Percentiles rank a stretch among this genome's conserved stretches.
These are phyloP conservation scores for Chytriomyces sp. DNA, from an alignment of 192 early-diverging fungal genomes.

Conservation along the genomic window DNA sequence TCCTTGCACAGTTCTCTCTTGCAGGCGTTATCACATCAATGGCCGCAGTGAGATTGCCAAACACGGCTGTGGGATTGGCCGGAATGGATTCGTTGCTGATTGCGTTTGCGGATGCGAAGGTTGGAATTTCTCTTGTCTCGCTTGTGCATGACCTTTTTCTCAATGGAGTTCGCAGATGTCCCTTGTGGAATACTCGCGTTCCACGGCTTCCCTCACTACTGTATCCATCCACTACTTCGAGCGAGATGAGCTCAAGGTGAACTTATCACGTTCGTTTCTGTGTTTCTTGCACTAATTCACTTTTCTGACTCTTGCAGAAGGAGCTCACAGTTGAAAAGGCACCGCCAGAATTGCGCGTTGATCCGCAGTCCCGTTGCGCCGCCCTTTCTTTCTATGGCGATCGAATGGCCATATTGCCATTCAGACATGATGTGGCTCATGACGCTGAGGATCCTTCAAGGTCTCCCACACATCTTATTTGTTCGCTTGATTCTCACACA, in stretches of 20 bases:
- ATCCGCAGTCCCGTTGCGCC: slow-evolving; percentile 89
- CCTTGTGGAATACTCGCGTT: slow-evolving; percentile 80
- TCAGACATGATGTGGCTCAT: slow-evolving; percentile 64
- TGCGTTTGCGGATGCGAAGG: slow-evolving; percentile 85
- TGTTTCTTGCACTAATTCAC: not conserved
- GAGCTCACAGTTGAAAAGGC: slow-evolving; percentile 70
- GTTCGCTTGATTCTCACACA: not conserved
- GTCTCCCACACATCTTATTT: slow-evolving; percentile 35
- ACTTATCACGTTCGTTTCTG: not conserved
- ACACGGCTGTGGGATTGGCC: slow-evolving; percentile 57
- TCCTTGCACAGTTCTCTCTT: slow-evolving; percentile 67
- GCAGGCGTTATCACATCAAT: slow-evolving; percentile 74
- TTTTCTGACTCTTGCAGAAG: slow-evolving; percentile 46
- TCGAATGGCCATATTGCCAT: slow-evolving; percentile 87
- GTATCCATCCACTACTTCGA: slow-evolving; percentile 98
- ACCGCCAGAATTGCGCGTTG: slow-evolving; percentile 70
- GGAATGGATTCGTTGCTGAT: slow-evolving; percentile 77
- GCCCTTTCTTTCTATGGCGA: slow-evolving; percentile 87
- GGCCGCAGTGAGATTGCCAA: slow-evolving; percentile 70
- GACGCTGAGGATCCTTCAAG: slow-evolving; percentile 66
- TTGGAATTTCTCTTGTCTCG: slow-evolving; percentile 32
- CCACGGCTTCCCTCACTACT: slow-evolving; percentile 78
- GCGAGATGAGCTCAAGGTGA: slow-evolving; percentile 82
- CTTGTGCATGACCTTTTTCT: not conserved
- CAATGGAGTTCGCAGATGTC: slow-evolving; percentile 74